Percentiles rank a stretch among this genome's conserved stretches.
phyloP scores from a whole-genome alignment of 2,329 filamentous ascomycete genomes.

The Ophiostoma triangulosporum region DNA sequence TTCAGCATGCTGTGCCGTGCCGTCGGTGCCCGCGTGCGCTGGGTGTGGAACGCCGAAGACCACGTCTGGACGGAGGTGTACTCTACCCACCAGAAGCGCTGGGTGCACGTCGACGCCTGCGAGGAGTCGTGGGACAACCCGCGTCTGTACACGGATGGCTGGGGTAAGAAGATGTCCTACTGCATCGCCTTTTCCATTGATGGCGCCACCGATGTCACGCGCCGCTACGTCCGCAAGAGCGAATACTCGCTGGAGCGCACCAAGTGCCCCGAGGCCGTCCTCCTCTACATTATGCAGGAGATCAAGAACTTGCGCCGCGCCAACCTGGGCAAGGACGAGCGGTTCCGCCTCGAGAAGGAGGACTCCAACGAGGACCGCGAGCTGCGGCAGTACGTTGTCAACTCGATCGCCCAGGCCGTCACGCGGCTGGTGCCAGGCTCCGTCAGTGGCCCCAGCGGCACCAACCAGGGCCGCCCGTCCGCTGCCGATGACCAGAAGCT shows the following conservation, averaged over 20 bases:
- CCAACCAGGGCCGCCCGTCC: slow-evolving; percentile 14
- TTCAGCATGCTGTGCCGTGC: slow-evolving; percentile 97
- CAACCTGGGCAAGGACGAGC: slow-evolving; percentile 76
- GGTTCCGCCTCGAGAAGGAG: slow-evolving; percentile 68
- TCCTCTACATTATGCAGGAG: slow-evolving; percentile 84
- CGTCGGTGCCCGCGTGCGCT: slow-evolving; percentile 78
- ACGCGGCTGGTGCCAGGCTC: slow-evolving; percentile 49
- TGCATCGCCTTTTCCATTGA: slow-evolving; percentile 95
- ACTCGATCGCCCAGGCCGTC: slow-evolving; percentile 59
- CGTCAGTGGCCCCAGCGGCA: slow-evolving; percentile 14
- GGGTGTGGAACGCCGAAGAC: slow-evolving; percentile 98
- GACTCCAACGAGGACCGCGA: slow-evolving; percentile 64
- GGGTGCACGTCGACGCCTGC: slow-evolving; percentile 93
- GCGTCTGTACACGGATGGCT: slow-evolving; percentile 81
- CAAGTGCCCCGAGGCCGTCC: slow-evolving; percentile 73
- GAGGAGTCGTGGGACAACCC: slow-evolving; percentile 95
- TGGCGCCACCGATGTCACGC: slow-evolving; percentile 53
- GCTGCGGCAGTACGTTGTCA: slow-evolving; percentile 59
- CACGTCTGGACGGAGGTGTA: slow-evolving; percentile 98
- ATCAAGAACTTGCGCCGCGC: slow-evolving; percentile 72
- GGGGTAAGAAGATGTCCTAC: slow-evolving; percentile 94
- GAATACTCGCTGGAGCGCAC: slow-evolving; percentile 62
- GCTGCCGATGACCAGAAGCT: slow-evolving; percentile 42
- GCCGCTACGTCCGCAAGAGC: slow-evolving; percentile 56
- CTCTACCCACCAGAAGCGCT: slow-evolving; percentile 81